Base-by-base conservation (phyloP, 2,329 filamentous ascomycete genomes). In the Colletotrichum higginsianum region DNA sequence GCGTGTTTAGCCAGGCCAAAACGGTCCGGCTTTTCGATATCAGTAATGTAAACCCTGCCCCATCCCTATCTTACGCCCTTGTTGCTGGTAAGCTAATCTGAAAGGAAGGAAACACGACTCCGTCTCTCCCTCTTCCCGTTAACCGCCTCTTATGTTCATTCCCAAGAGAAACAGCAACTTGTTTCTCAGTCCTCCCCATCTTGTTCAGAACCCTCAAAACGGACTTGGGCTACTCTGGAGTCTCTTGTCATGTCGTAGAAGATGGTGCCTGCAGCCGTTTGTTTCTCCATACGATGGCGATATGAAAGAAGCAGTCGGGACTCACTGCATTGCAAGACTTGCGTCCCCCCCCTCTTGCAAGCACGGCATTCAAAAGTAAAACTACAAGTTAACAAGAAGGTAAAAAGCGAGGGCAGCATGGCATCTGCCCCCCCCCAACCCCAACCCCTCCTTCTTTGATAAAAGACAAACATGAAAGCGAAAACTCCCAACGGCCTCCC, bases 371-470 rank as follows among this genome's bases (percentile, higher is more conserved):
- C 21, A 71, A 60, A 23, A 60, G 42, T 56, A 69, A 69, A 69
- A 69, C 53, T 64, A 69, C 66, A 69, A 47, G 60, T 55, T 49
- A 72, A 69, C 66, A 53, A 68, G 53, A 64, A 44, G 64, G 69
- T 64, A 47, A 58, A 47, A 66, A 56, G 61, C 21, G 30, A 16
- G 30, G 47, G n/a, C 60, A 55, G 47, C 18, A 23, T 60, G 60
- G 44, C 47, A 35, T 47, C 60, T 55, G 53, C 52, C 53, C 53
- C 15, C 42, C 18, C 42, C 21, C 21, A 23, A 23, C 21, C 21
- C 21, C 21, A 23, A 23, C 47, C 60, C 40, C 9, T 38, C 2
- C 35, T 38, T 38, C 35, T 26, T 60, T 67, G 57, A 58, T 47
- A 52, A 55, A 55, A 26, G 18, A 72, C 30, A 60, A 63, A 49